These are phyloP conservation scores for Hyaloscypha hepaticicola DNA, from an alignment of 495 filamentous ascomycete species.

Conservation along the genomic window DNA sequence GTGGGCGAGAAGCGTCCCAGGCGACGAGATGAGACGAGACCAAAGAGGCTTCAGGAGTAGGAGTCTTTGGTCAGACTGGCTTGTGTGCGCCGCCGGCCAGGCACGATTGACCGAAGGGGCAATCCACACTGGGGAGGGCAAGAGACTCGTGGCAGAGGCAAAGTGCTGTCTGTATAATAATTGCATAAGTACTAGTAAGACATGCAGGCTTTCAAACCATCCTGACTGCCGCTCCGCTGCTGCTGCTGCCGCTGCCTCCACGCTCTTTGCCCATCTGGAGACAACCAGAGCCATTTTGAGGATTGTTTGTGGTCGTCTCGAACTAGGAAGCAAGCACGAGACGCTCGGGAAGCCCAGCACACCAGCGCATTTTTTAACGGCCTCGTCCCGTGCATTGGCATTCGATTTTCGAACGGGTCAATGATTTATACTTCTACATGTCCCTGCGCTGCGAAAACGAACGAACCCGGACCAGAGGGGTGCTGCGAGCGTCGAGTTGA, in stretches of 20 bases:
- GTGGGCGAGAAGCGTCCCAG: background rate
- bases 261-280: background rate
- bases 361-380: background rate
- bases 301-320: background rate
- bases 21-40: background rate
- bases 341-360: background rate
- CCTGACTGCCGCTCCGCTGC: background rate
- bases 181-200: background rate
- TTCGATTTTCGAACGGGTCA: background rate
- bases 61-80: background rate
- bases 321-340: background rate
- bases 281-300: background rate
- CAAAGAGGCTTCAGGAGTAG: background rate
- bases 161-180: background rate
- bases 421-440: background rate
- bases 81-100: background rate
- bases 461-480: constrained; percentile 3
- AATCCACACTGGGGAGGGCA: too few relatives aligned
- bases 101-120: too few relatives aligned
- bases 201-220: background rate
- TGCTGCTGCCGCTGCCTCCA: too few relatives aligned
- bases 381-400: constrained; percentile 2
- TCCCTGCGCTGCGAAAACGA: background rate
- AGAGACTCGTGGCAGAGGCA: background rate
- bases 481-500: background rate